Percentiles rank a stretch among this genome's conserved stretches.
Evolutionary conservation across 1,284 basidiomycete genomes (phyloP).

Genomic region (Boletus mariae): DNA sequence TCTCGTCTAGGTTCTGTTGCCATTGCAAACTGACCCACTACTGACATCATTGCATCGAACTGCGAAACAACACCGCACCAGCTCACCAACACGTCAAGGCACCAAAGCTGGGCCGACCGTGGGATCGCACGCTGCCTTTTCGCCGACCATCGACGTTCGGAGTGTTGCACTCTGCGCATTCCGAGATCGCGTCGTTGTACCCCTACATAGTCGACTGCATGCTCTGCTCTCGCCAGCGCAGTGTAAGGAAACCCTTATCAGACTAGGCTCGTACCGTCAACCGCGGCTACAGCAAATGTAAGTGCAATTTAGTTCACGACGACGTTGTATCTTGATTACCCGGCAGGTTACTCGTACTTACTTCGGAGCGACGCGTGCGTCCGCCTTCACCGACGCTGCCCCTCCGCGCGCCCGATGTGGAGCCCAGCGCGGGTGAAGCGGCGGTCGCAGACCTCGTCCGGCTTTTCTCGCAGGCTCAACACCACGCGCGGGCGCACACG

Average conservation of each 20-base stretch:
- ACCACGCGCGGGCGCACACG: conserved; percentile 38
- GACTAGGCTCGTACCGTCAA: conserved; percentile 50
- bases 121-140: conserved; percentile 28
- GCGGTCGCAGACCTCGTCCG: conserved; percentile 62
- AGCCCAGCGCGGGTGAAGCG: conserved; percentile 57
- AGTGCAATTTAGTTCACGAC: background rate
- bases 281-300: conserved; percentile 77
- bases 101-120: conserved; percentile 41
- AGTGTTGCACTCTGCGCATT: conserved; percentile 77
- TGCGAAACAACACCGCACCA: conserved; percentile 54
- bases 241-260: conserved; percentile 50
- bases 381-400: conserved; percentile 29
- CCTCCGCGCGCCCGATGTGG: conserved; percentile 22
- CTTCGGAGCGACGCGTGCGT: conserved; percentile 42
- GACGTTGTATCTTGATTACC: background rate
- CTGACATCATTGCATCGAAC: conserved; percentile 64
- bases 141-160: conserved; percentile 70
- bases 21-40: conserved; percentile 70
- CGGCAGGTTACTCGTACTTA: conserved; percentile 70
- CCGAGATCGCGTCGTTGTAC: conserved; percentile 73
- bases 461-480: conserved; percentile 35
- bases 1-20: conserved; percentile 59
- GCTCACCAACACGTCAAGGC: conserved; percentile 53
- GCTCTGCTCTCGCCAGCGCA: conserved; percentile 48
- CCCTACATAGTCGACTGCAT: conserved; percentile 55